Percentiles rank a stretch among this genome's conserved stretches.
These are phyloP conservation scores for Takakia lepidozioides DNA, from an alignment of 225 moss, liverwort and hornwort genomes.

Conservation along the genomic window DNA sequence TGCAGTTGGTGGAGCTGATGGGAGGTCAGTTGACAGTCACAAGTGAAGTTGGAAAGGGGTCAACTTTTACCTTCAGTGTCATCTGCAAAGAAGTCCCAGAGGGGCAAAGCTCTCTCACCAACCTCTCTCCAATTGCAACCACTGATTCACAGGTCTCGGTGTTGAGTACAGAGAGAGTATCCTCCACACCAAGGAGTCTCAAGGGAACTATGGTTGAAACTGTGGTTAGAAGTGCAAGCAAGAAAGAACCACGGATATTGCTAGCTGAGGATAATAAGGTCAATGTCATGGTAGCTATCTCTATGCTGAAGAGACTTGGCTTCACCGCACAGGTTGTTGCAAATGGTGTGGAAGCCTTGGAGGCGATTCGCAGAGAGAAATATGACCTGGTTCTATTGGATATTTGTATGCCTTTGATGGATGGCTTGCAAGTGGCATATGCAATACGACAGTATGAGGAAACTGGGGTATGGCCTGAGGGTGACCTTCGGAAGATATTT, in stretches of 20 bases:
- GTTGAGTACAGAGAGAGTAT: too few relatives aligned
- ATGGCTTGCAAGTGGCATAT: constrained; percentile 19
- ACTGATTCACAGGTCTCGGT: neutral
- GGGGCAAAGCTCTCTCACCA: neutral
- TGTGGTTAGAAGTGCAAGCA: neutral
- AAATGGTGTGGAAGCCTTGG: constrained; percentile 18
- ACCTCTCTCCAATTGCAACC: neutral
- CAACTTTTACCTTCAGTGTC: constrained; percentile 13
- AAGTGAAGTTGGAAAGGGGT: constrained; percentile 13
- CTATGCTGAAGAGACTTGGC: constrained; percentile 20
- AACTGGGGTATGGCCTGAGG: constrained; percentile 18
- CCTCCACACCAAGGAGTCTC: neutral
- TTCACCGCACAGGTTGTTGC: constrained; percentile 17
- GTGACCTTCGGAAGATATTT: constrained; percentile 7
- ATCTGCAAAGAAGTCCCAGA: constrained; percentile 6
- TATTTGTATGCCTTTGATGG: constrained; percentile 29
- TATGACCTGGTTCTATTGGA: constrained; percentile 17
- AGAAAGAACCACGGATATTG: constrained; percentile 8
- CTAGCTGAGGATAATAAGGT: constrained; percentile 24
- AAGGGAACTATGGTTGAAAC: neutral
- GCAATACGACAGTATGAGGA: constrained; percentile 15
- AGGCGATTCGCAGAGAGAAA: constrained; percentile 15
- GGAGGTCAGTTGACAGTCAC: constrained; percentile 15
- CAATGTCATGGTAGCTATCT: constrained; percentile 25
- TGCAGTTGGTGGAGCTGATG: constrained; percentile 22